Percentiles rank a stretch among this genome's conserved stretches.
These are phyloP conservation scores for Graphiopsis chlorocephala DNA, from an alignment of 2,329 filamentous ascomycete genomes.

Conservation along the genomic window DNA sequence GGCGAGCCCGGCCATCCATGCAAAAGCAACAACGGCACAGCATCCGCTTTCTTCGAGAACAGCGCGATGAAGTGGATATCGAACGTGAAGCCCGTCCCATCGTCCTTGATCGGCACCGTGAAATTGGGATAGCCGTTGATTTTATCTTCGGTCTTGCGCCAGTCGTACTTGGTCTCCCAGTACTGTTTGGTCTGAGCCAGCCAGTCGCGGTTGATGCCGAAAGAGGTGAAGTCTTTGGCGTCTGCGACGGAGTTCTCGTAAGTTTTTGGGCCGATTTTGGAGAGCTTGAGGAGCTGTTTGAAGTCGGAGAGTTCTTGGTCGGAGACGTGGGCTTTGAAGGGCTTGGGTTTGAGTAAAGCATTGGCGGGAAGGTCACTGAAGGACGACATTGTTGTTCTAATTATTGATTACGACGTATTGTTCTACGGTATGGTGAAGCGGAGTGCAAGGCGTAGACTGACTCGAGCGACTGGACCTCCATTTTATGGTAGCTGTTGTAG, in stretches of 20 bases:
- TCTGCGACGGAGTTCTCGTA: conserved; percentile 49
- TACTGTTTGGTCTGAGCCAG: conserved; percentile 37
- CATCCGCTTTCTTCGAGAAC: conserved; percentile 51
- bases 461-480: neutral
- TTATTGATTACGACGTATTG: neutral
- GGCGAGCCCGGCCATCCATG: conserved; percentile 57
- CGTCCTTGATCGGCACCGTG: conserved; percentile 42
- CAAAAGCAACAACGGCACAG: conserved; percentile 51
- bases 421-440: neutral
- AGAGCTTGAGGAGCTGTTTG: conserved; percentile 45
- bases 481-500: neutral
- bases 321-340: conserved; percentile 43
- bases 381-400: conserved; percentile 18
- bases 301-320: conserved; percentile 46
- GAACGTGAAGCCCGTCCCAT: conserved; percentile 33
- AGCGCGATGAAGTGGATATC: conserved; percentile 55
- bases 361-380: conserved; percentile 34
- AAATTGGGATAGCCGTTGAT: conserved; percentile 55
- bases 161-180: conserved; percentile 49
- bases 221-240: conserved; percentile 32
- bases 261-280: conserved; percentile 48
- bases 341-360: conserved; percentile 37
- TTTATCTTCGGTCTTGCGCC: conserved; percentile 42
- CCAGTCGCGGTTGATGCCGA: conserved; percentile 49
- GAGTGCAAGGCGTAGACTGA: neutral